A percentile compares a stretch with the other conserved stretches of the same genome.
Conservation (phyloP, 345 rosid species). For the Gossypium sturtianum region DNA sequence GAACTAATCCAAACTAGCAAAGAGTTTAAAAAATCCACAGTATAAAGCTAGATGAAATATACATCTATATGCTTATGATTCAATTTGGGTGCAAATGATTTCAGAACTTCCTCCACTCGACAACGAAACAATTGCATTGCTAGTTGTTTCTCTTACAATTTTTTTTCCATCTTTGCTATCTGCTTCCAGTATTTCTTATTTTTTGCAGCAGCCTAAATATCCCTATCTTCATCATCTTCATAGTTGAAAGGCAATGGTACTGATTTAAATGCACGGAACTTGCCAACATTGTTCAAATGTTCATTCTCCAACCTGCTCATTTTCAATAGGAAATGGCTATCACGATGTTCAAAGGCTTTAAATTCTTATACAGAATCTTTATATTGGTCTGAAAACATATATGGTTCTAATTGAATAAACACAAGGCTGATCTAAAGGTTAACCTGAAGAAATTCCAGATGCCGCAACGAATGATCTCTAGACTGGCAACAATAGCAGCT, state of each 20-base stretch:
- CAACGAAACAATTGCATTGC: no score
- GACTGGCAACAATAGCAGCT: slow-evolving; percentile 45
- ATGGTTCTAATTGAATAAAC: background rate
- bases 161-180: background rate
- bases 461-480: slow-evolving; percentile 66
- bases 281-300: background rate
- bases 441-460: slow-evolving; percentile 72
- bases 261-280: background rate
- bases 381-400: no score
- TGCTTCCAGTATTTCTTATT: no score
- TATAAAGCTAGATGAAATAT: no score
- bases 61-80: no score
- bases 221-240: background rate
- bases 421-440: background rate
- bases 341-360: background rate
- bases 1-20: no score
- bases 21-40: no score
- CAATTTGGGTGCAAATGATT: no score
- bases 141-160: no score
- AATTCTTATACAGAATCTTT: background rate
- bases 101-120: no score
- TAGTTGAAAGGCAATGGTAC: background rate
- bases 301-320: background rate
- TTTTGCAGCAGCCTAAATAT: background rate
- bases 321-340: background rate